Percentiles rank a stretch among this genome's conserved stretches.
These are phyloP conservation scores for Claviceps purpurea DNA, from an alignment of 2,329 filamentous ascomycete species.

Conservation along the genomic window DNA sequence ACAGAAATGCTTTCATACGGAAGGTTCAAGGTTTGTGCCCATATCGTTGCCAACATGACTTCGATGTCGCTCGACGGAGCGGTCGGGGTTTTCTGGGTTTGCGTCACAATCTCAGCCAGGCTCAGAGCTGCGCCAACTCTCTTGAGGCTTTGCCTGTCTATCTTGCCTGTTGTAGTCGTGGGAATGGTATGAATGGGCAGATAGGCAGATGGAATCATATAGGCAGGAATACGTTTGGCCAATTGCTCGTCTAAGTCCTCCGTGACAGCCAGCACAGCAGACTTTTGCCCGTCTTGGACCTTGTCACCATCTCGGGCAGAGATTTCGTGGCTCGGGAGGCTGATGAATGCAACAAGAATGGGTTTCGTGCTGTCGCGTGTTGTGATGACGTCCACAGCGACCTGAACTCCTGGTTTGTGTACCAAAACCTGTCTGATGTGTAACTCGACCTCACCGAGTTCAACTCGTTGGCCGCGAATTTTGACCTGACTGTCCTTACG, in stretches of 20 bases:
- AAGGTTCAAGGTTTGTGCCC: background rate
- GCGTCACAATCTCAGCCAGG: background rate
- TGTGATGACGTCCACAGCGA: background rate
- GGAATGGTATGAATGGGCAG: background rate
- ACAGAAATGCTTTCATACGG: background rate
- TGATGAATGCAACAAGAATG: background rate
- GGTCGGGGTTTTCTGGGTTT: background rate
- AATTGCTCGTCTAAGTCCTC: background rate
- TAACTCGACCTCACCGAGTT: slow-evolving; percentile 10
- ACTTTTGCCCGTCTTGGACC: background rate
- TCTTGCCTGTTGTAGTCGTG: background rate
- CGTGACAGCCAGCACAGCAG: background rate
- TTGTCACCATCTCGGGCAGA: background rate
- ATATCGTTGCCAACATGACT: background rate
- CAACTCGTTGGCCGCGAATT: slow-evolving; percentile 15
- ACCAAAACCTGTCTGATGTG: background rate
- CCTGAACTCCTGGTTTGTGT: background rate
- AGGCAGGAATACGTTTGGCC: background rate
- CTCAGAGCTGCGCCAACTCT: background rate
- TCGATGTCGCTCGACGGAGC: background rate
- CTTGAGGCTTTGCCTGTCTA: background rate
- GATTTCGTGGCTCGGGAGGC: background rate
- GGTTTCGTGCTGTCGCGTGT: background rate
- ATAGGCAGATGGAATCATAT: background rate
- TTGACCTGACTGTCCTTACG: slow-evolving; percentile 14